Percentiles rank a stretch among this genome's conserved stretches.
phyloP scores from a whole-genome alignment of 1,139 yeast species.

The Yamadazyma conglobata region DNA sequence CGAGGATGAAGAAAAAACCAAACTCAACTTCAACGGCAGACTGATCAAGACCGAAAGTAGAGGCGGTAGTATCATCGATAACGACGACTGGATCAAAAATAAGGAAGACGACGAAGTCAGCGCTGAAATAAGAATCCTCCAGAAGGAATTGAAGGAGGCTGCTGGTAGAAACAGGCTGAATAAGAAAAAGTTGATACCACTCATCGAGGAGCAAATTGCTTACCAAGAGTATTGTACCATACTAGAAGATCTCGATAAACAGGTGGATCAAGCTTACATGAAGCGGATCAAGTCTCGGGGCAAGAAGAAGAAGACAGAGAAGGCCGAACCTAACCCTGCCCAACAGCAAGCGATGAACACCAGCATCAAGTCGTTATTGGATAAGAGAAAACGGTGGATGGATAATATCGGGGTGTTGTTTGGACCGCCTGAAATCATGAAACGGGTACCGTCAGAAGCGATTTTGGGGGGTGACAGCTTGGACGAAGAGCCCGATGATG shows the following conservation, averaged over 20 bases:
- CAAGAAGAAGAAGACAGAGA: constrained; percentile 57
- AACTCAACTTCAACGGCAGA: constrained; percentile 22
- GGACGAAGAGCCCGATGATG: constrained; percentile 42
- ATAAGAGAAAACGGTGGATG: constrained; percentile 87
- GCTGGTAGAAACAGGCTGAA: constrained; percentile 63
- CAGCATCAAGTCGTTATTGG: constrained; percentile 74
- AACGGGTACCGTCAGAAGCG: constrained; percentile 66
- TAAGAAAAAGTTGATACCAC: constrained; percentile 63
- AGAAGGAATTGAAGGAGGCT: constrained; percentile 61
- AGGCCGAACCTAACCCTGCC: constrained; percentile 34
- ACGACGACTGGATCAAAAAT: constrained; percentile 72
- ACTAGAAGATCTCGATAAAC: constrained; percentile 90
- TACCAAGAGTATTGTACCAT: constrained; percentile 93
- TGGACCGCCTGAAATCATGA: constrained; percentile 64
- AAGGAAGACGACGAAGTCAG: constrained; percentile 95
- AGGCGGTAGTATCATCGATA: constrained; percentile 45
- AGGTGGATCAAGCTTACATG: constrained; percentile 90
- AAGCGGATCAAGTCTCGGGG: constrained; percentile 82
- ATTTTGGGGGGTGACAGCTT: constrained; percentile 37
- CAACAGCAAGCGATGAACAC: constrained; percentile 62
- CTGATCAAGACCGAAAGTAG: constrained; percentile 17
- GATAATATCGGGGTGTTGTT: constrained; percentile 84
- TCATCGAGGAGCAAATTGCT: constrained; percentile 87
- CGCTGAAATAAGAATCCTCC: constrained; percentile 73
- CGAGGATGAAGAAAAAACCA: constrained; percentile 21